phyloP scores from a whole-genome alignment of 2,329 filamentous ascomycete species.

The Xylariales sp. region DNA sequence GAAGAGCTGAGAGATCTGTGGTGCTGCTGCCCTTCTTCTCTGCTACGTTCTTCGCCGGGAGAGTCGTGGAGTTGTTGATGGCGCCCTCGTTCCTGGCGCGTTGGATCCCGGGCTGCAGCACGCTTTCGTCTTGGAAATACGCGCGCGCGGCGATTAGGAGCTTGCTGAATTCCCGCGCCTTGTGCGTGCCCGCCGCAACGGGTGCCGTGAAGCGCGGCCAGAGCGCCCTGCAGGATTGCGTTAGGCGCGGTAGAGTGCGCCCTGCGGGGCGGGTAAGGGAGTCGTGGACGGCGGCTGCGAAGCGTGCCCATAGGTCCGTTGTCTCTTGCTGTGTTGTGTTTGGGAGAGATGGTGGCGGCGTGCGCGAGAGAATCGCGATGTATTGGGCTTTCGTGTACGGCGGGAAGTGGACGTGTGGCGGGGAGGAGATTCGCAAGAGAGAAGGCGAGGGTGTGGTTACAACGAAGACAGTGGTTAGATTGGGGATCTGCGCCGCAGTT shows the following conservation, averaged over 20 bases:
- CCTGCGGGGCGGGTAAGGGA: conserved; percentile 83
- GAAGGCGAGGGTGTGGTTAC: conserved; percentile 61
- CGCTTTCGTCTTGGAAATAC: conserved; percentile 78
- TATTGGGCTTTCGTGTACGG: conserved; percentile 86
- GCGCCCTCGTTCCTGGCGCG: neutral
- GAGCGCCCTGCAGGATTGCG: conserved; percentile 75
- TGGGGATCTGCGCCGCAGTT: conserved; percentile 71
- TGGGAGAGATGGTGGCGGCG: conserved; percentile 58
- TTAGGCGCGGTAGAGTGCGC: conserved; percentile 80
- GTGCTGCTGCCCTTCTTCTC: conserved; percentile 36
- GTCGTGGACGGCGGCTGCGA: conserved; percentile 87
- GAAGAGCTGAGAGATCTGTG: conserved; percentile 64
- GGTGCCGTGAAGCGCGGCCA: conserved; percentile 90
- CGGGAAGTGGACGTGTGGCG: conserved; percentile 84
- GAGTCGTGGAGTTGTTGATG: no score
- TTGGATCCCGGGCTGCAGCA: conserved; percentile 74
- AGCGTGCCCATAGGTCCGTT: conserved; percentile 80
- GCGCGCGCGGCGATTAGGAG: conserved; percentile 77
- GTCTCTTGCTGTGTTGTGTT: conserved; percentile 68
- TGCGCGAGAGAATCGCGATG: conserved; percentile 75
- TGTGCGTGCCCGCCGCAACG: conserved; percentile 77
- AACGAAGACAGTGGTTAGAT: conserved; percentile 75
- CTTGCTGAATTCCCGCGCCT: conserved; percentile 84
- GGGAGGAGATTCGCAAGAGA: conserved; percentile 69
- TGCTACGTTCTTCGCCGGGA: no score